A percentile compares a stretch with the other conserved stretches of the same genome.
Evolutionary conservation across 805 yeast species (phyloP).

Genomic region (Wickerhamiella siamensis): DNA sequence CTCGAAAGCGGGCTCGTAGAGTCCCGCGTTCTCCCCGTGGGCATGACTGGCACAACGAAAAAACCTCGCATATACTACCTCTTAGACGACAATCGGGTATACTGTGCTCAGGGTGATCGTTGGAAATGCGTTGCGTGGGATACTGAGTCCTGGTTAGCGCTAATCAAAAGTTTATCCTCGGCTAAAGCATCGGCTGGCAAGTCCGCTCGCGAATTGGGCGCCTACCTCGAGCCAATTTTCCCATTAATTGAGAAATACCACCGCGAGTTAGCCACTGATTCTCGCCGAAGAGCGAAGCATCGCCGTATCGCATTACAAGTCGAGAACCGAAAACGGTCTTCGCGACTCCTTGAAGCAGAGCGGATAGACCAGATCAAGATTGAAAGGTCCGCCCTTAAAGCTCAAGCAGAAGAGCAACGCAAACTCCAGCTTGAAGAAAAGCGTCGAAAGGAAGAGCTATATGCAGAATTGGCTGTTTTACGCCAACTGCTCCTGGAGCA

Average conservation of each 20-base stretch:
- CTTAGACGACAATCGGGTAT: conserved; percentile 26
- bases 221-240: conserved; percentile 16
- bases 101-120: conserved; percentile 16
- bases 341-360: neutral
- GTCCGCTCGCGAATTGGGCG: conserved; percentile 11
- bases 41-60: neutral
- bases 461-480: neutral
- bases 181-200: conserved; percentile 6
- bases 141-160: conserved; percentile 19
- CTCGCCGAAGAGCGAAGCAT: neutral
- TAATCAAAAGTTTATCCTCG: conserved; percentile 10
- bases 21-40: neutral
- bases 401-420: neutral
- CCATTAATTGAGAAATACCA: conserved; percentile 21
- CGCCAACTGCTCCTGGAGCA: neutral
- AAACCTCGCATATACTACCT: conserved; percentile 18
- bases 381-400: neutral
- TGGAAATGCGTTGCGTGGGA: conserved; percentile 25
- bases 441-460: neutral
- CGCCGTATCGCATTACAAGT: neutral
- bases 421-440: neutral
- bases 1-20: neutral
- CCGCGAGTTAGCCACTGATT: neutral
- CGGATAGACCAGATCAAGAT: neutral
- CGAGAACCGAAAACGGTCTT: neutral